phyloP scores from a whole-genome alignment of 768 basidiomycete species.

The Tremella fuciformis region DNA sequence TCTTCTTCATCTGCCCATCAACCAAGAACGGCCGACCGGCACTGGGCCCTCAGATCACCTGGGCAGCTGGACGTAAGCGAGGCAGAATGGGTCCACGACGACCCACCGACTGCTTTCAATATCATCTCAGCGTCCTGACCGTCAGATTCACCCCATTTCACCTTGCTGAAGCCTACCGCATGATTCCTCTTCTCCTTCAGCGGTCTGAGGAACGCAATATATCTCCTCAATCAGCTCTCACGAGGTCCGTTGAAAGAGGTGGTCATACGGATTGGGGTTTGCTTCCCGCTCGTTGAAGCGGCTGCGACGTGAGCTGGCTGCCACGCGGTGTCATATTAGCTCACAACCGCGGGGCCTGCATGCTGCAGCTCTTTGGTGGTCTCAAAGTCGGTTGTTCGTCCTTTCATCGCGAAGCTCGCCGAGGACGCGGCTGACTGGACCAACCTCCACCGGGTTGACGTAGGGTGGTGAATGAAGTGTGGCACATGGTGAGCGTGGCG shows the following conservation, averaged over 20 bases:
- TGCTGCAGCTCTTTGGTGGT: constrained; percentile 8
- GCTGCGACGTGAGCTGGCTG: no score
- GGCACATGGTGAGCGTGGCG: no score
- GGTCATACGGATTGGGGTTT: constrained; percentile 41
- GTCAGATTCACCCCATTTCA: background rate
- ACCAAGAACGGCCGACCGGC: constrained; percentile 8
- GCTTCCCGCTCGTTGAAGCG: constrained; percentile 45
- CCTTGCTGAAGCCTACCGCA: constrained; percentile 14
- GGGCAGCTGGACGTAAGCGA: constrained; percentile 22
- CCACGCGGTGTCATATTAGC: background rate
- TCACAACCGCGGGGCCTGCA: constrained; percentile 47
- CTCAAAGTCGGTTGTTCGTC: no score
- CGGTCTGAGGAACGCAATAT: constrained; percentile 40
- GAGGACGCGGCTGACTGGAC: no score
- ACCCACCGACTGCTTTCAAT: constrained; percentile 44
- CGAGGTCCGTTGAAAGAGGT: background rate
- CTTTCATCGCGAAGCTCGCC: no score
- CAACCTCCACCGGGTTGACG: no score
- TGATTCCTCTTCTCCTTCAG: constrained; percentile 32
- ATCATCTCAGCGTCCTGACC: constrained; percentile 41
- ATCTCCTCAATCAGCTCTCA: constrained; percentile 24
- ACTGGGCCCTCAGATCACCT: constrained; percentile 10
- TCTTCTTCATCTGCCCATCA: constrained; percentile 41
- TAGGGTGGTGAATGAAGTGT: no score
- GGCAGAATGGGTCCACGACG: background rate